These are phyloP conservation scores for Boletus subluridellus DNA, from an alignment of 1,284 basidiomycete genomes.

Conservation along the genomic window DNA sequence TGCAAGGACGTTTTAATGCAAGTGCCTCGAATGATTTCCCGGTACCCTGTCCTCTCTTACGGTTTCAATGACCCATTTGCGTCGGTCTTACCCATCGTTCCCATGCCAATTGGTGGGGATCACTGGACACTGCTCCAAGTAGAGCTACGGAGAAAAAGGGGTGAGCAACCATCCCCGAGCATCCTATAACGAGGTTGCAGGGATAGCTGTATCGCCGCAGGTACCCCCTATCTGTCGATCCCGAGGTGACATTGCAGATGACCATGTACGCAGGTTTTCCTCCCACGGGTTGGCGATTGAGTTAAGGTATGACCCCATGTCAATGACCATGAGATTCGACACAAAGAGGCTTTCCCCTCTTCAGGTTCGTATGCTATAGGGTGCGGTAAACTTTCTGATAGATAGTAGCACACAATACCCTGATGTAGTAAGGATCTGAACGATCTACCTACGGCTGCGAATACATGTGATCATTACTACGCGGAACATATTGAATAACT, in stretches of 20 bases:
- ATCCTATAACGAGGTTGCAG: background rate
- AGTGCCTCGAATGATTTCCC: background rate
- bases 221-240: background rate
- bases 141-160: background rate
- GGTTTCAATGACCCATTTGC: background rate
- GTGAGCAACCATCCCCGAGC: background rate
- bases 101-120: constrained; percentile 3
- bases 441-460: constrained; percentile 1
- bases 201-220: background rate
- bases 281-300: background rate
- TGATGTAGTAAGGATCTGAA: background rate
- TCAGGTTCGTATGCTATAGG: background rate
- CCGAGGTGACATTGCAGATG: background rate
- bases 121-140: background rate
- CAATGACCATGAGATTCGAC: background rate
- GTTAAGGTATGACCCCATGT: background rate
- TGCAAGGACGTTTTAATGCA: background rate
- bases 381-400: background rate
- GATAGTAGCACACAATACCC: background rate
- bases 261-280: background rate
- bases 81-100: background rate
- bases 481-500: constrained; percentile 15
- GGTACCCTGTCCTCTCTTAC: background rate
- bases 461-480: constrained; percentile 11
- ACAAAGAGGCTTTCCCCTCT: background rate